Conservation (phyloP, 495 filamentous ascomycete species). For the Annulohypoxylon stygium region DNA sequence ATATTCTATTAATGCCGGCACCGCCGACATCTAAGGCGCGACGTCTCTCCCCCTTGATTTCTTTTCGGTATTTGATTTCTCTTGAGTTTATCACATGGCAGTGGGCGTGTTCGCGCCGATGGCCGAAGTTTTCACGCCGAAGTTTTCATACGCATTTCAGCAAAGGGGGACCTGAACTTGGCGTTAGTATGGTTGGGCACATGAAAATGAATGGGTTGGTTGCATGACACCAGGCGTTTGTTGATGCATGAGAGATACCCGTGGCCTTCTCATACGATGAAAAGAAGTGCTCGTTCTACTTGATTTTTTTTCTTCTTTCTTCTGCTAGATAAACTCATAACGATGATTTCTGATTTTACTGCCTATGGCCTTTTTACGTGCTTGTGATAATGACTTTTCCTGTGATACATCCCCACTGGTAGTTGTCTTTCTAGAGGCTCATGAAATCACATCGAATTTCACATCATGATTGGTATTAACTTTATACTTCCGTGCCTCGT, state of each 20-base stretch:
- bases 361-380: background rate
- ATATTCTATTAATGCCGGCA: no score
- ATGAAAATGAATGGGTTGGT: no score
- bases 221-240: conserved; percentile 13
- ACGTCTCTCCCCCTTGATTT: conserved; percentile 53
- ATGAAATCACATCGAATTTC: background rate
- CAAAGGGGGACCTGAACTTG: no score
- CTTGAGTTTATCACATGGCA: no score
- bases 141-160: no score
- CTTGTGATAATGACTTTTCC: background rate
- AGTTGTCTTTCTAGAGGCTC: background rate
- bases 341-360: background rate
- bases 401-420: background rate
- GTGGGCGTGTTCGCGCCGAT: no score
- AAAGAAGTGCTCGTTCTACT: background rate
- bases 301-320: background rate
- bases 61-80: no score
- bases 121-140: no score
- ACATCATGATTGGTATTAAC: background rate
- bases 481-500: no score
- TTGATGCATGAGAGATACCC: conserved; percentile 10
- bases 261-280: background rate
- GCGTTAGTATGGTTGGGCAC: no score
- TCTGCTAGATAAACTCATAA: background rate
- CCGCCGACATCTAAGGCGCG: no score